phyloP scores from a whole-genome alignment of 2,329 filamentous ascomycete genomes.

The Aspergillus brunneoviolaceus region DNA sequence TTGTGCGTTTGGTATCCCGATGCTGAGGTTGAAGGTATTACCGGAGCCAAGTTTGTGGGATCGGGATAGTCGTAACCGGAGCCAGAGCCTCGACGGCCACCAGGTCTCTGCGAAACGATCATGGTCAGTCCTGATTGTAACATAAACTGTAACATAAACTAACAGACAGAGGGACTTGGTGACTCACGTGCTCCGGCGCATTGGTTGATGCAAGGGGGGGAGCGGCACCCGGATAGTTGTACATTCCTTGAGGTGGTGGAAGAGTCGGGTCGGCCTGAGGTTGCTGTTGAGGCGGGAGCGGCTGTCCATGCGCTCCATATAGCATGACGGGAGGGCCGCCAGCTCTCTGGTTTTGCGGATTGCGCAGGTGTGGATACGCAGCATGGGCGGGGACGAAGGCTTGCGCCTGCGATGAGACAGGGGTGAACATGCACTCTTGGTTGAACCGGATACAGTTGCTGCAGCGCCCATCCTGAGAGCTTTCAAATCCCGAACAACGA shows the following conservation, averaged over 20 bases:
- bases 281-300: conserved; percentile 47
- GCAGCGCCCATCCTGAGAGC: conserved; percentile 69
- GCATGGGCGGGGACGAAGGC: conserved; percentile 73
- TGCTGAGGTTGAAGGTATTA: conserved; percentile 45
- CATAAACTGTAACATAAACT: conserved; percentile 3
- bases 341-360: conserved; percentile 33
- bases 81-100: conserved; percentile 45
- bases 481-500: conserved; percentile 73
- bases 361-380: conserved; percentile 58
- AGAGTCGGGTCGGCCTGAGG: conserved; percentile 36
- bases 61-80: conserved; percentile 49
- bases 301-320: conserved; percentile 53
- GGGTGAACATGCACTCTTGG: conserved; percentile 75
- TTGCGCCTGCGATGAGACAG: conserved; percentile 71
- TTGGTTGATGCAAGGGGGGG: conserved; percentile 39
- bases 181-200: conserved; percentile 50
- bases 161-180: conserved; percentile 19
- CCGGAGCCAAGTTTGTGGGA: conserved; percentile 47
- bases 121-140: conserved; percentile 13
- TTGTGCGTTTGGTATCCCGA: conserved; percentile 45
- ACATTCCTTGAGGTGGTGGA: conserved; percentile 43
- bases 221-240: conserved; percentile 38
- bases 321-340: conserved; percentile 42
- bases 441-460: conserved; percentile 72
- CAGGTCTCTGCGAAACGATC: conserved; percentile 32